phyloP scores from a whole-genome alignment of 768 basidiomycete genomes.

The Leucocoprinus sp. region DNA sequence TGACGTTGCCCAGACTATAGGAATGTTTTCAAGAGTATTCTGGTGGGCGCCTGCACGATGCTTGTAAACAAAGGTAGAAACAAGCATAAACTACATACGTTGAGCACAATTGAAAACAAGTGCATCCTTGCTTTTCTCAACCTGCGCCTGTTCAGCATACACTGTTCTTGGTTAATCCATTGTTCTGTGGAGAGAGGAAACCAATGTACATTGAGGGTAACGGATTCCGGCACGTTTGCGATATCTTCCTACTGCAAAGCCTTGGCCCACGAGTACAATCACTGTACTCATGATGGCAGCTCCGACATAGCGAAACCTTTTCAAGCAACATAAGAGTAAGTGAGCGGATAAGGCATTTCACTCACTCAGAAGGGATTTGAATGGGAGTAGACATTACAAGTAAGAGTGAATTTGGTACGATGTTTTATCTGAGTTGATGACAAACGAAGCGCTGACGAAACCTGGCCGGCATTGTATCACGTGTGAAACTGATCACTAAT shows the following conservation, averaged over 20 bases:
- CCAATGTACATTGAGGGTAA: conserved; percentile 57
- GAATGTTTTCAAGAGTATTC: conserved; percentile 48
- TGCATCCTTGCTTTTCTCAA: conserved; percentile 41
- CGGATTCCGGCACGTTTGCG: conserved; percentile 47
- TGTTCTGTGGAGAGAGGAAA: not conserved
- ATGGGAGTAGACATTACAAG: conserved; percentile 6
- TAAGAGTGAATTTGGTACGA: not conserved
- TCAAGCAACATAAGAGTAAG: no score
- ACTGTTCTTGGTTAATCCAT: conserved; percentile 26
- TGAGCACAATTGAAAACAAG: conserved; percentile 64
- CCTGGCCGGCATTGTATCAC: no score
- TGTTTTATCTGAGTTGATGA: no score
- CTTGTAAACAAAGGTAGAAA: not conserved
- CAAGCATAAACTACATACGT: conserved; percentile 26
- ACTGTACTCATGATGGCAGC: conserved; percentile 45
- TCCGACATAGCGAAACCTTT: no score
- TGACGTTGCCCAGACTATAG: no score
- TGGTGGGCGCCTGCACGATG: conserved; percentile 53
- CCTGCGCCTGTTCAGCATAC: conserved; percentile 63
- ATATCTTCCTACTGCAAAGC: conserved; percentile 25
- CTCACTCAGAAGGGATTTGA: conserved; percentile 13
- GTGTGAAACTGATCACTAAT: no score
- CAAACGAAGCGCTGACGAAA: no score
- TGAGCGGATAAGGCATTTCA: not conserved
- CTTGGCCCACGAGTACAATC: conserved; percentile 45